A percentile compares a stretch with the other conserved stretches of the same genome.
phyloP scores from a whole-genome alignment of 225 moss, liverwort and hornwort genomes.

The Pseudisothecium myosuroides region DNA sequence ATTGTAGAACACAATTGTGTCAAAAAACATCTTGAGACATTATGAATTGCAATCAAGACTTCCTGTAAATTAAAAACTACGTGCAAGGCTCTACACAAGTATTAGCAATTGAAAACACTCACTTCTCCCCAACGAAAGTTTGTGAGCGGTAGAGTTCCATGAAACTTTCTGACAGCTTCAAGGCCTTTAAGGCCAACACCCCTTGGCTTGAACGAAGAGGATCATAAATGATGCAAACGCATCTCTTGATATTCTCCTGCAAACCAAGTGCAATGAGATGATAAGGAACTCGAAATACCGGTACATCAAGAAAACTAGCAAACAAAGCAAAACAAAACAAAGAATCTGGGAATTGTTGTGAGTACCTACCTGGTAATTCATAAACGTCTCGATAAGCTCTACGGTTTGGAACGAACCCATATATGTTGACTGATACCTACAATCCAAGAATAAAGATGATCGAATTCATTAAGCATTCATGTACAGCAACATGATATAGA shows the following conservation, averaged over 20 bases:
- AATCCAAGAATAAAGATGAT: neutral
- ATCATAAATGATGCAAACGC: constrained; percentile 85
- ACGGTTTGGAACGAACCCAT: constrained; percentile 93
- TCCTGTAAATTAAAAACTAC: neutral
- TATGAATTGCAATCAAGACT: neutral
- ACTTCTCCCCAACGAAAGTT: constrained; percentile 78
- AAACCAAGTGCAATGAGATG: neutral
- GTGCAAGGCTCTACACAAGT: neutral
- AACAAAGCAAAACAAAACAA: neutral
- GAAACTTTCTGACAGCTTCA: constrained; percentile 66
- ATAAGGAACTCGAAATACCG: neutral
- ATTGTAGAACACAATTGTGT: neutral
- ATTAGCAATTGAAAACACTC: neutral
- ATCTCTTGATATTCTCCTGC: constrained; percentile 95
- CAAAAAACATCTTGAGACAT: neutral
- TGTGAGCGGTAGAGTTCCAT: constrained; percentile 69
- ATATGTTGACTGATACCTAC: constrained; percentile 94
- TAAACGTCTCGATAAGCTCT: constrained; percentile 87
- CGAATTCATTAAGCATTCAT: neutral
- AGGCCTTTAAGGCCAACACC: constrained; percentile 72
- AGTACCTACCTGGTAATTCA: constrained; percentile 74
- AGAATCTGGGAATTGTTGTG: neutral
- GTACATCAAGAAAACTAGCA: neutral
- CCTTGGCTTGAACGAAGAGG: constrained; percentile 79
- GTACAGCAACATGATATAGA: neutral